phyloP scores from a whole-genome alignment of 2,329 filamentous ascomycete species.

The Tolypocladium guangdongense region DNA sequence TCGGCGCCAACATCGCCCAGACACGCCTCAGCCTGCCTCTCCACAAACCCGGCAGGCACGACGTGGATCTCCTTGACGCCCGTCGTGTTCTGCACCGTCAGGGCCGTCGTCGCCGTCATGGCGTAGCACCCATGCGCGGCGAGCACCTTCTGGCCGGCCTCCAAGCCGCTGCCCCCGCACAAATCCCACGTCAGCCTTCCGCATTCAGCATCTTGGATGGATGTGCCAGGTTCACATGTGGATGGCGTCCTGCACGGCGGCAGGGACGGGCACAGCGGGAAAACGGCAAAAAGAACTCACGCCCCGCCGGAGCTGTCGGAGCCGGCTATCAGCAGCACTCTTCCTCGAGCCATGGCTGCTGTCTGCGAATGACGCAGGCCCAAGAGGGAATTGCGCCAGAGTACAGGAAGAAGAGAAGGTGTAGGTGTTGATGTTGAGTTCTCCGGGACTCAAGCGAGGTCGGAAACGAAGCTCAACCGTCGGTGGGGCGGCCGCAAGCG shows the following conservation, averaged over 20 bases:
- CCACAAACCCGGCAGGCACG: slow-evolving; percentile 67
- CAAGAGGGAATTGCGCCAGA: background rate
- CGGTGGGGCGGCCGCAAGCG: background rate
- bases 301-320: slow-evolving; percentile 88
- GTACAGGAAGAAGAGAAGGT: too few relatives aligned
- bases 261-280: background rate
- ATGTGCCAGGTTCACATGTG: too few relatives aligned
- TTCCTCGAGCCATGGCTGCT: slow-evolving; percentile 24
- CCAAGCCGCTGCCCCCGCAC: slow-evolving; percentile 56
- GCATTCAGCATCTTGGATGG: too few relatives aligned
- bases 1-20: slow-evolving; percentile 77
- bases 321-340: slow-evolving; percentile 73
- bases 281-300: slow-evolving; percentile 31
- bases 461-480: background rate
- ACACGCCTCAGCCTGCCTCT: slow-evolving; percentile 75
- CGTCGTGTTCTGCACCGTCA: slow-evolving; percentile 92
- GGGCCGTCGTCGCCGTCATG: slow-evolving; percentile 87
- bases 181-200: background rate
- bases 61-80: slow-evolving; percentile 75
- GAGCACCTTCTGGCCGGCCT: slow-evolving; percentile 92
- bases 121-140: slow-evolving; percentile 89
- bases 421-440: background rate
- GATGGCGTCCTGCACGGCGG: too few relatives aligned
- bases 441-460: background rate
- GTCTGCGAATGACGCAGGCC: background rate